A percentile compares a stretch with the other conserved stretches of the same genome.
These are phyloP conservation scores for Lasiosphaeria ovina DNA, from an alignment of 495 filamentous ascomycete genomes.

Conservation along the genomic window DNA sequence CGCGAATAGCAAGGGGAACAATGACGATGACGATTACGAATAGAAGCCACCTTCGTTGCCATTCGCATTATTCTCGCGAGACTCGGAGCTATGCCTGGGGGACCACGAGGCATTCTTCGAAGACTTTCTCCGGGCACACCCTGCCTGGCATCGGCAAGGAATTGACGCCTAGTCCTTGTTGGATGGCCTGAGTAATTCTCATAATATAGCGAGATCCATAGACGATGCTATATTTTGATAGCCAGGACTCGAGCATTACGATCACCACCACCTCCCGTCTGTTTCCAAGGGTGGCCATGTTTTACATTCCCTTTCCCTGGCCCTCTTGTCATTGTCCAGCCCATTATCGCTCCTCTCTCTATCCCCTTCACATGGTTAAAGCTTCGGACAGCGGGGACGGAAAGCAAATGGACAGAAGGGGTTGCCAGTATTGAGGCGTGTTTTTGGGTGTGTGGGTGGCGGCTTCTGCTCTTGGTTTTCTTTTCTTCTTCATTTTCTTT, in stretches of 20 bases:
- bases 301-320: background rate
- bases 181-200: background rate
- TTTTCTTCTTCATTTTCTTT: no score
- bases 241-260: background rate
- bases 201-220: background rate
- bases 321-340: no score
- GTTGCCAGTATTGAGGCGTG: no score
- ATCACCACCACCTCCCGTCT: no score
- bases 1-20: constrained; percentile 60
- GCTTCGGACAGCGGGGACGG: no score
- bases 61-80: background rate
- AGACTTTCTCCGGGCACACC: no score
- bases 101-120: background rate
- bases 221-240: background rate
- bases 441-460: no score
- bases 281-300: background rate
- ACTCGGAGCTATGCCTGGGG: background rate
- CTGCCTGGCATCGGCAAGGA: background rate
- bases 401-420: no score
- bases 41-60: constrained; percentile 12
- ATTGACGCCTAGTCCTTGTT: no score
- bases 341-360: no score
- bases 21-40: constrained; percentile 59
- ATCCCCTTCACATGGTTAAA: no score
- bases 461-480: no score